Evolutionary conservation across 306 rosid genomes (phyloP).

Genomic region (Cucurbita moschata): DNA sequence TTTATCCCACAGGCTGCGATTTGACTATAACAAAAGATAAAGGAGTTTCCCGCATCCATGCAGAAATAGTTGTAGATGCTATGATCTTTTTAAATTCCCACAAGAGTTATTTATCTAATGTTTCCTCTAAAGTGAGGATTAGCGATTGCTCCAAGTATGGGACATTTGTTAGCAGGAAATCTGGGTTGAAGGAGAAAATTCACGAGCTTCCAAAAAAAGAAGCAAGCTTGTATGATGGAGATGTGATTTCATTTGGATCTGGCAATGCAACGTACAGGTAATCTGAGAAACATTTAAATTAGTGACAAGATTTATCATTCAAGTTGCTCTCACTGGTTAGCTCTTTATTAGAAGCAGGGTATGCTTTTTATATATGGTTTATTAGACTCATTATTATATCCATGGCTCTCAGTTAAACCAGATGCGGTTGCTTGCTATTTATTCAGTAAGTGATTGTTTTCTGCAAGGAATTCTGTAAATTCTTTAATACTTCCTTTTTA

Average conservation of each 20-base stretch:
- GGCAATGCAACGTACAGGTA: conserved; percentile 82
- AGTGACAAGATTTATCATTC: background rate
- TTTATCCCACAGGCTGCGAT: conserved; percentile 55
- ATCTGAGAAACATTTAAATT: conserved; percentile 4
- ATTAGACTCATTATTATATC: background rate
- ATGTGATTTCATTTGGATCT: conserved; percentile 76
- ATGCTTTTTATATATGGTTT: background rate
- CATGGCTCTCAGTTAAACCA: background rate
- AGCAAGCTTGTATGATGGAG: conserved; percentile 47
- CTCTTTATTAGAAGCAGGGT: background rate
- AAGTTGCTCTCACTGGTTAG: background rate
- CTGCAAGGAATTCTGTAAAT: conserved; percentile 1
- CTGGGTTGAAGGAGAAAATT: conserved; percentile 40
- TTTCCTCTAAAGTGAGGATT: conserved; percentile 23
- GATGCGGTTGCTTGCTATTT: background rate
- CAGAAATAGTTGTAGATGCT: conserved; percentile 61
- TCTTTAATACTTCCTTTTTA: background rate
- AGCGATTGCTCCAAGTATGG: conserved; percentile 90
- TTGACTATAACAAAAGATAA: conserved; percentile 62
- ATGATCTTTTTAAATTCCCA: conserved; percentile 28
- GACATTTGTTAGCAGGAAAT: conserved; percentile 44
- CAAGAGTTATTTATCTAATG: conserved; percentile 13
- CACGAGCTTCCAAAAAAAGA: conserved; percentile 73
- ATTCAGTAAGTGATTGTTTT: background rate
- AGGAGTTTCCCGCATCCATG: conserved; percentile 91